Evolutionary conservation across 345 rosid species (phyloP).

Genomic region (Bruguiera sexangula): DNA sequence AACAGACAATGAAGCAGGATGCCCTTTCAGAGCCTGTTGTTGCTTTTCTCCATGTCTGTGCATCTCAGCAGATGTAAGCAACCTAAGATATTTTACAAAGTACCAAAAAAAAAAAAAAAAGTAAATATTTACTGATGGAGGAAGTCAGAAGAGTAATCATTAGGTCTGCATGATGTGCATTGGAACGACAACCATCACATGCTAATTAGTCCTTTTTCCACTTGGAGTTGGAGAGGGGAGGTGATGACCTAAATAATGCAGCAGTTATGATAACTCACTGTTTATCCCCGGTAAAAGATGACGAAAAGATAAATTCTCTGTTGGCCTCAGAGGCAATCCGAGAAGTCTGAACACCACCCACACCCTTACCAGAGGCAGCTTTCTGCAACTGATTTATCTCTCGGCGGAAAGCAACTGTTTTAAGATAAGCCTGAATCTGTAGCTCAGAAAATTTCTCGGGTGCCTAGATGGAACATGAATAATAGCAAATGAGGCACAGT

Average conservation of each 20-base stretch:
- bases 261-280: conserved; percentile 47
- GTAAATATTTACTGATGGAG: conserved; percentile 4
- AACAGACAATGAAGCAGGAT: conserved; percentile 31
- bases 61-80: conserved; percentile 51
- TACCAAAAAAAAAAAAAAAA: neutral
- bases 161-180: neutral
- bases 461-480: conserved; percentile 43
- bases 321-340: conserved; percentile 95
- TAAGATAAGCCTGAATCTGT: conserved; percentile 92
- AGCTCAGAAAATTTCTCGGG: conserved; percentile 89
- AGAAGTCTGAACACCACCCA: conserved; percentile 84
- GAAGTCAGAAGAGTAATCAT: neutral
- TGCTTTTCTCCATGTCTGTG: conserved; percentile 42
- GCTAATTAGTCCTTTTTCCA: no score
- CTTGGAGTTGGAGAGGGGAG: no score
- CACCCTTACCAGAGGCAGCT: conserved; percentile 77
- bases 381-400: conserved; percentile 92
- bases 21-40: conserved; percentile 23
- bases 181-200: neutral
- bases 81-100: conserved; percentile 40
- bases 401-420: conserved; percentile 91
- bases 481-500: neutral
- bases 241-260: no score
- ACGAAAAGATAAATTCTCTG: conserved; percentile 87
- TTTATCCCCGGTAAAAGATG: conserved; percentile 85